A percentile compares a stretch with the other conserved stretches of the same genome.
These are phyloP conservation scores for Paratinospora sagittata DNA, from an alignment of 164 flowering plant genomes.

Conservation along the genomic window DNA sequence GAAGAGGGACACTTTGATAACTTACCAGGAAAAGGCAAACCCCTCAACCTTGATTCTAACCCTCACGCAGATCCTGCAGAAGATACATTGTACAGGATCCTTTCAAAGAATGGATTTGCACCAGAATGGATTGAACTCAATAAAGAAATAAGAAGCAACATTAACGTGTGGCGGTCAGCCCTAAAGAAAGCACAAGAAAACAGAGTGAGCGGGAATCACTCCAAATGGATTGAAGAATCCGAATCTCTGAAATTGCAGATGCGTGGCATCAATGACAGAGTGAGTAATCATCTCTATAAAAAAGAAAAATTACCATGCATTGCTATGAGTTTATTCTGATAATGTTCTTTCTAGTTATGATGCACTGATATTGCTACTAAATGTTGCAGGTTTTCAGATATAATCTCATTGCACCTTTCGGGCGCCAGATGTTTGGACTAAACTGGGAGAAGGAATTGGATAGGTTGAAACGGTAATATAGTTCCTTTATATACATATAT, in stretches of 20 bases:
- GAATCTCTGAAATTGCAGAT: constrained; percentile 55
- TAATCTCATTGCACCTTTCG: constrained; percentile 91
- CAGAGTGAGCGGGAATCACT: constrained; percentile 29
- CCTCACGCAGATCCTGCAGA: constrained; percentile 95
- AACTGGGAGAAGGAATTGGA: constrained; percentile 89
- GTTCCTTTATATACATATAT: background rate
- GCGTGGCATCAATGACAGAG: constrained; percentile 66
- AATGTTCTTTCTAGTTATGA: background rate
- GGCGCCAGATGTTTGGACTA: constrained; percentile 83
- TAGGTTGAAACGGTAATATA: constrained; percentile 29
- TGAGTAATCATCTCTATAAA: constrained; percentile 12
- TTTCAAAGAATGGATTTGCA: constrained; percentile 74
- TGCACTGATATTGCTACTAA: background rate
- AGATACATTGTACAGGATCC: constrained; percentile 78
- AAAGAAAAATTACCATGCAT: background rate
- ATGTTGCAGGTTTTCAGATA: constrained; percentile 71
- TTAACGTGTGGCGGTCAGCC: constrained; percentile 54
- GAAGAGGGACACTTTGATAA: constrained; percentile 93
- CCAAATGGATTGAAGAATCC: constrained; percentile 51
- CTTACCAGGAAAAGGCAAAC: constrained; percentile 94
- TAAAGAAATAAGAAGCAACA: constrained; percentile 59
- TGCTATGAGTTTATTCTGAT: background rate
- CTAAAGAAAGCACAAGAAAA: constrained; percentile 58
- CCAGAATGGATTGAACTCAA: constrained; percentile 97
- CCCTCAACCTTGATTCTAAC: constrained; percentile 55